Conservation (phyloP, 208 protist genomes). For the Leishmania tropica region DNA sequence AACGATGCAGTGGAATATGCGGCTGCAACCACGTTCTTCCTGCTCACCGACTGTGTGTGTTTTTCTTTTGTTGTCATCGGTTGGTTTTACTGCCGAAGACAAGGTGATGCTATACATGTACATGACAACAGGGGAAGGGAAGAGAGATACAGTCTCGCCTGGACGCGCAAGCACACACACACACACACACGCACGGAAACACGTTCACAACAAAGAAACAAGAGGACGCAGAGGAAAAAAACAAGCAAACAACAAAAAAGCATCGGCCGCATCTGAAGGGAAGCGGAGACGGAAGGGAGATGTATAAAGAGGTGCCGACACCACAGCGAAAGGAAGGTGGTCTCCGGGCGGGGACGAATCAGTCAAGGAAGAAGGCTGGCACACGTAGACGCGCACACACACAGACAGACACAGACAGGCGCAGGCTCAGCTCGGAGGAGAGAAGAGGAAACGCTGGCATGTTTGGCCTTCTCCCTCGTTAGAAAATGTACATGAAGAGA, state of each 20-base stretch:
- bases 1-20: not conserved
- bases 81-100: not conserved
- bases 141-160: not conserved
- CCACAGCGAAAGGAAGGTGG: not conserved
- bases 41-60: not conserved
- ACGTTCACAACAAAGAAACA: not conserved
- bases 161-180: not conserved
- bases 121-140: constrained; percentile 3
- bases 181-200: not conserved
- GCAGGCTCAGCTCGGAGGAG: not conserved
- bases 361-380: not conserved
- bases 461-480: not conserved
- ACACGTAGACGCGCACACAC: not conserved
- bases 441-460: not conserved
- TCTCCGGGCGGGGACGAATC: not conserved
- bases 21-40: not conserved
- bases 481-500: constrained; percentile 5
- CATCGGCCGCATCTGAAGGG: not conserved
- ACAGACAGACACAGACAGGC: not conserved
- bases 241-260: not conserved
- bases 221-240: not conserved
- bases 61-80: not conserved
- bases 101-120: constrained; percentile 9
- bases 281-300: not conserved
- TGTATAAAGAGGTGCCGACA: not conserved